These are phyloP conservation scores for Coemansia sp. DNA, from an alignment of 192 early-diverging fungal genomes.

Conservation along the genomic window DNA sequence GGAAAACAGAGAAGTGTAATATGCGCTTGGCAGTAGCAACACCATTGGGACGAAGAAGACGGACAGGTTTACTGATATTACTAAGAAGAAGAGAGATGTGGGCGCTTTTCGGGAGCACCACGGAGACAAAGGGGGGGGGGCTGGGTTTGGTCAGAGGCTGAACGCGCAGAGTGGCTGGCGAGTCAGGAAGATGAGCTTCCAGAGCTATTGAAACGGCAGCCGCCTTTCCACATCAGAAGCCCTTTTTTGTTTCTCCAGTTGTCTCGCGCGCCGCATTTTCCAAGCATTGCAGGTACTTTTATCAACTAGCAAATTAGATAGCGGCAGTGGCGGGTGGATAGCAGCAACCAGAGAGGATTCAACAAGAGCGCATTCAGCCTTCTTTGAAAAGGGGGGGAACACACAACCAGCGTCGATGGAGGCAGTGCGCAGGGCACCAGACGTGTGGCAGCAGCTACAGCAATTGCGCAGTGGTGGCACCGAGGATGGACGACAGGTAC, in stretches of 20 bases:
- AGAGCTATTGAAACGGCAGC: not conserved
- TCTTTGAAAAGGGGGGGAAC: not conserved
- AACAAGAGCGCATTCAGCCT: not conserved
- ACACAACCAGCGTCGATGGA: conserved; percentile 1
- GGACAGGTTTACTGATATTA: not conserved
- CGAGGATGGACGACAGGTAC: conserved; percentile 31
- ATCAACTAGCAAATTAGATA: not conserved
- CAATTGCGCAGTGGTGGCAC: conserved; percentile 17
- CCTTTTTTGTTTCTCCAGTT: not conserved
- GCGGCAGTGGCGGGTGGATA: conserved; percentile 1
- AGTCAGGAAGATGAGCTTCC: not conserved
- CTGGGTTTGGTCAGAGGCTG: not conserved
- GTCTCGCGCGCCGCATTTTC: not conserved
- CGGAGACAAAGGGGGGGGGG: not conserved
- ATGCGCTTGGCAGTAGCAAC: not conserved
- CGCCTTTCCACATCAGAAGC: not conserved
- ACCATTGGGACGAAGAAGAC: not conserved
- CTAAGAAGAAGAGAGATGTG: not conserved
- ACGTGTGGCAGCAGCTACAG: conserved; percentile 53
- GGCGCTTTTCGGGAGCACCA: not conserved
- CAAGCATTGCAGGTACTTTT: not conserved
- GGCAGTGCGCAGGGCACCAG: conserved; percentile 14
- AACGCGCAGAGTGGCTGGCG: not conserved
- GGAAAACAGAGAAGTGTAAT: not conserved
- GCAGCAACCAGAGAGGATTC: not conserved